Evolutionary conservation across 768 basidiomycete species (phyloP).

Genomic region (Mycena albidolilacea): DNA sequence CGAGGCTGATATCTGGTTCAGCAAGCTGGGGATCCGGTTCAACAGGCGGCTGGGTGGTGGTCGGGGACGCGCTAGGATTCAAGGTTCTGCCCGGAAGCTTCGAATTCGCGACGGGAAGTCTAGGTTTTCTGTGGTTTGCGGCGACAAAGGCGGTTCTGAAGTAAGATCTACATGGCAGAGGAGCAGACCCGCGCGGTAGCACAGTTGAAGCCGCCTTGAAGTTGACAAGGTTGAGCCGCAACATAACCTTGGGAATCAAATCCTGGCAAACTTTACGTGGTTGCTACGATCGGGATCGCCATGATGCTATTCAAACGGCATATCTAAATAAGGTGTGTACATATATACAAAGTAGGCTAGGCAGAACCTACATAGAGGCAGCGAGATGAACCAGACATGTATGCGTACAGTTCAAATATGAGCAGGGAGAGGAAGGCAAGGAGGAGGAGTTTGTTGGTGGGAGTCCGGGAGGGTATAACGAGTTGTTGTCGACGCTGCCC

Average conservation of each 20-base stretch:
- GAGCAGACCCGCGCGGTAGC: background rate
- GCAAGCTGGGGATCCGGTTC: background rate
- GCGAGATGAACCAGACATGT: conserved; percentile 29
- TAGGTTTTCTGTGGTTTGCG: conserved; percentile 6
- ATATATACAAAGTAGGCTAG: background rate
- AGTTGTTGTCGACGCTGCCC: conserved; percentile 28
- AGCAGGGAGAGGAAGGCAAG: conserved; percentile 18
- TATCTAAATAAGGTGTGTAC: background rate
- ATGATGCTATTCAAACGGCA: background rate
- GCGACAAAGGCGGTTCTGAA: conserved; percentile 14
- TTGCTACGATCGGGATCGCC: background rate
- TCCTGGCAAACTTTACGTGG: background rate
- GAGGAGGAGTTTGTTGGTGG: background rate
- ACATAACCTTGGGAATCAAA: background rate
- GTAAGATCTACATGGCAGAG: conserved; percentile 17
- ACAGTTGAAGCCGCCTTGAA: background rate
- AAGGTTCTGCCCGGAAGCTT: background rate
- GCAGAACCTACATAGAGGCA: conserved; percentile 19
- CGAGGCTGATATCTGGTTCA: background rate
- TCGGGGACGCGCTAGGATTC: background rate
- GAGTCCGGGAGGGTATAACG: background rate
- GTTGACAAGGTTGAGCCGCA: background rate
- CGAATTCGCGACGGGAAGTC: background rate
- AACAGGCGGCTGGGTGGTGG: background rate
- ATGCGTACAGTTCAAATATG: conserved; percentile 36